A percentile compares a stretch with the other conserved stretches of the same genome.
phyloP scores from a whole-genome alignment of 1,284 basidiomycete genomes.

The Rhodotorula mucilaginosa region DNA sequence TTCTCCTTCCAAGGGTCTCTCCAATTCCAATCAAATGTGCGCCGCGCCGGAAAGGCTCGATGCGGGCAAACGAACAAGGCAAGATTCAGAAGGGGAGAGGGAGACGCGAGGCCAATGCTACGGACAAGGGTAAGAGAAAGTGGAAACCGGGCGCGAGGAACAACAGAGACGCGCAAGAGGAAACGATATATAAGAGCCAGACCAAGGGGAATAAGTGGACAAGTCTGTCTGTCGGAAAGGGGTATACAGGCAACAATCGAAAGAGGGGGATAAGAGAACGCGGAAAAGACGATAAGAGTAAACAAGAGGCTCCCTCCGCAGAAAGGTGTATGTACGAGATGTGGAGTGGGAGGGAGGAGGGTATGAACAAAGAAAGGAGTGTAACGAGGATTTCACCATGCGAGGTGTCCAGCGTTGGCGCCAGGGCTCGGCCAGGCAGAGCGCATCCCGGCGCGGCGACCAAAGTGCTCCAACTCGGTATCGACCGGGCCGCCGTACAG shows the following conservation, averaged over 20 bases:
- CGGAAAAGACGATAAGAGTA: neutral
- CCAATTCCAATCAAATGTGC: no score
- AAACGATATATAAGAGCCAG: neutral
- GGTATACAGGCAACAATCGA: conserved; percentile 13
- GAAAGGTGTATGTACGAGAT: neutral
- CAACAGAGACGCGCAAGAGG: neutral
- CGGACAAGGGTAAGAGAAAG: neutral
- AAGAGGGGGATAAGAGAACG: neutral
- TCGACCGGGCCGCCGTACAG: neutral
- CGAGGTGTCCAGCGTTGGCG: neutral
- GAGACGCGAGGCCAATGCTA: neutral
- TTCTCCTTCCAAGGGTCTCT: no score
- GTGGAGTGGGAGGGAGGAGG: neutral
- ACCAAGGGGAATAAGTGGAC: neutral
- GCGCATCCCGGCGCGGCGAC: neutral
- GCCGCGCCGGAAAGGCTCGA: no score
- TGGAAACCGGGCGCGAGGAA: neutral
- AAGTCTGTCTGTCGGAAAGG: neutral
- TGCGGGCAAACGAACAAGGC: neutral
- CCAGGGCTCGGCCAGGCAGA: conserved; percentile 2
- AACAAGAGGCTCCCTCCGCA: no score
- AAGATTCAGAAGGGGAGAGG: neutral
- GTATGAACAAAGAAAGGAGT: neutral
- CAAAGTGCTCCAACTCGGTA: neutral
- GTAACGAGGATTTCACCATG: neutral